Percentiles rank a stretch among this genome's conserved stretches.
Conservation (phyloP, 345 rosid species). For the Sapria himalayana region DNA sequence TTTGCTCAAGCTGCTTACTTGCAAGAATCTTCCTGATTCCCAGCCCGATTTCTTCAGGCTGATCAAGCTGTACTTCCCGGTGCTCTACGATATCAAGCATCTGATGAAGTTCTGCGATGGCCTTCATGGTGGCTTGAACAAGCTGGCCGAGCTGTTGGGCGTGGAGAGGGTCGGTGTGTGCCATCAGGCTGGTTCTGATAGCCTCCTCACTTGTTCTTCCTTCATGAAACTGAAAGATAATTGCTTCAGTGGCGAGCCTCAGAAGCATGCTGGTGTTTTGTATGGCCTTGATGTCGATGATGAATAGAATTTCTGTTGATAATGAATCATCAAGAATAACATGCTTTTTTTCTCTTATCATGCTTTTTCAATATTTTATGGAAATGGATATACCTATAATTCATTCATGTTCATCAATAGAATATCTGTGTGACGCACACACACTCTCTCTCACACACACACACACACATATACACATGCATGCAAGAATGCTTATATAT, state of each 20-base stretch:
- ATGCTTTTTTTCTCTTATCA: too few relatives aligned
- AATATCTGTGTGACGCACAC: neutral
- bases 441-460: neutral
- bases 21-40: constrained; percentile 33
- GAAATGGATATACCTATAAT: too few relatives aligned
- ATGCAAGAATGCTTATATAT: neutral
- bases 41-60: constrained; percentile 26
- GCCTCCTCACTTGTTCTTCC: constrained; percentile 56
- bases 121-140: constrained; percentile 67
- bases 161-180: constrained; percentile 51
- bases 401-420: neutral
- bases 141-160: constrained; percentile 42
- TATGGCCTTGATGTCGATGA: constrained; percentile 61
- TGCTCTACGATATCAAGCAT: constrained; percentile 45
- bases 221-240: constrained; percentile 47
- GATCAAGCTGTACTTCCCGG: constrained; percentile 38
- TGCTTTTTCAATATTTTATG: too few relatives aligned
- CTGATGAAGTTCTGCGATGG: constrained; percentile 51
- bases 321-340: too few relatives aligned
- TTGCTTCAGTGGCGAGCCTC: constrained; percentile 38
- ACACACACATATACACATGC: neutral
- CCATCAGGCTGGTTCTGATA: constrained; percentile 78
- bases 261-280: constrained; percentile 53
- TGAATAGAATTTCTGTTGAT: constrained; percentile 27
- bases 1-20: constrained; percentile 46